These are phyloP conservation scores for Ceratopteris richardii DNA, from an alignment of 75 land plant genomes.

Conservation along the genomic window DNA sequence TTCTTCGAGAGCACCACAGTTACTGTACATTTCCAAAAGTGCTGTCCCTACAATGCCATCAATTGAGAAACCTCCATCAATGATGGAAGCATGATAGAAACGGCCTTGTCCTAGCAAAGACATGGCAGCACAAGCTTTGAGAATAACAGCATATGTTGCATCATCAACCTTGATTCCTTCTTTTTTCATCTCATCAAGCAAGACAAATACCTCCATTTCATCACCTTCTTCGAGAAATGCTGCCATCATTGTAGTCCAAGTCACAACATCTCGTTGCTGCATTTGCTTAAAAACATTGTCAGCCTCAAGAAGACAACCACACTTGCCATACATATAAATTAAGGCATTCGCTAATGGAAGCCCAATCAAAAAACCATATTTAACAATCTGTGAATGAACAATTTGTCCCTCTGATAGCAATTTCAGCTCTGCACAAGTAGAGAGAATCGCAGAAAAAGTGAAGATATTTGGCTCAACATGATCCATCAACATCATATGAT, in stretches of 20 bases:
- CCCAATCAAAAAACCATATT: slow-evolving; percentile 1
- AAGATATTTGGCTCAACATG: slow-evolving; percentile 6
- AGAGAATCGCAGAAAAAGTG: slow-evolving; percentile 7
- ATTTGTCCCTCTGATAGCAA: not conserved
- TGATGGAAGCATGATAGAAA: not conserved
- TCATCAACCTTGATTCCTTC: slow-evolving; percentile 6
- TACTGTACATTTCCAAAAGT: slow-evolving; percentile 8
- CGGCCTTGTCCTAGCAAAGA: not conserved
- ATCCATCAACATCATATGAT: slow-evolving; percentile 6
- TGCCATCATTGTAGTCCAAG: slow-evolving; percentile 18
- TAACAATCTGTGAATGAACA: slow-evolving; percentile 5
- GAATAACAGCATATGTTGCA: not conserved
- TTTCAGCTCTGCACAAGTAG: slow-evolving; percentile 15
- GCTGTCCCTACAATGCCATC: slow-evolving; percentile 1
- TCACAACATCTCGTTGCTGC: slow-evolving; percentile 6
- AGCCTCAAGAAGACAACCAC: slow-evolving; percentile 8
- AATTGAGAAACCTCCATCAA: not conserved
- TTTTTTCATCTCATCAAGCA: slow-evolving; percentile 1
- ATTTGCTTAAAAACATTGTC: slow-evolving; percentile 13
- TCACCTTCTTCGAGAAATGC: slow-evolving; percentile 4
- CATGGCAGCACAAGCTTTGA: not conserved
- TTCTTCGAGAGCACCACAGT: slow-evolving; percentile 6
- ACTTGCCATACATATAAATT: slow-evolving; percentile 10
- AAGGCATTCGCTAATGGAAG: slow-evolving; percentile 10
- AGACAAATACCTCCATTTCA: not conserved